Conservation (phyloP, 106 monocot genomes). For the Dendrobium huoshanense region DNA sequence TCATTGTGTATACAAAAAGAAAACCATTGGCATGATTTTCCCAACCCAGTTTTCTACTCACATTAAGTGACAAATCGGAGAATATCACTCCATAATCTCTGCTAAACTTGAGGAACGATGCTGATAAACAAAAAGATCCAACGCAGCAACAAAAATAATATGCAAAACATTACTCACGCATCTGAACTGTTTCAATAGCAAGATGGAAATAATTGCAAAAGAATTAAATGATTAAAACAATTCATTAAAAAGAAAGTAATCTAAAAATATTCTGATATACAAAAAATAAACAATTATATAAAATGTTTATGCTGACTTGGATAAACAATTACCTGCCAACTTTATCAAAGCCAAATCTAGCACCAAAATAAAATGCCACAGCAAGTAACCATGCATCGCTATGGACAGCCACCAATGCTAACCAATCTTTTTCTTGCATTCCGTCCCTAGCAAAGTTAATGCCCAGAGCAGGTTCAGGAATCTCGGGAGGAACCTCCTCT, state of each 20-base stretch:
- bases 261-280: neutral
- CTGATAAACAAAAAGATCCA: neutral
- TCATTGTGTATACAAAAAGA: neutral
- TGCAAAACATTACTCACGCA: neutral
- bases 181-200: neutral
- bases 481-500: slow-evolving; percentile 22
- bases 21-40: neutral
- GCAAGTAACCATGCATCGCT: slow-evolving; percentile 25
- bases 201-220: neutral
- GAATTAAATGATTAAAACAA: neutral
- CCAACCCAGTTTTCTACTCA: no score
- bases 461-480: slow-evolving; percentile 24
- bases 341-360: slow-evolving; percentile 20
- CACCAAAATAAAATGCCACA: slow-evolving; percentile 25
- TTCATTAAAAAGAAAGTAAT: neutral
- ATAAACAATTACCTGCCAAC: slow-evolving; percentile 12
- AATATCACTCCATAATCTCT: neutral
- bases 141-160: neutral
- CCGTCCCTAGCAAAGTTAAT: slow-evolving; percentile 24
- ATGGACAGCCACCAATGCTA: slow-evolving; percentile 22
- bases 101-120: neutral
- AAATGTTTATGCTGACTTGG: neutral
- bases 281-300: neutral
- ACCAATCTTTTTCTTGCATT: slow-evolving; percentile 21
- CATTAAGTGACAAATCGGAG: neutral